phyloP scores from a whole-genome alignment of 1,139 yeast genomes.

The Kodamaea anthophila region DNA sequence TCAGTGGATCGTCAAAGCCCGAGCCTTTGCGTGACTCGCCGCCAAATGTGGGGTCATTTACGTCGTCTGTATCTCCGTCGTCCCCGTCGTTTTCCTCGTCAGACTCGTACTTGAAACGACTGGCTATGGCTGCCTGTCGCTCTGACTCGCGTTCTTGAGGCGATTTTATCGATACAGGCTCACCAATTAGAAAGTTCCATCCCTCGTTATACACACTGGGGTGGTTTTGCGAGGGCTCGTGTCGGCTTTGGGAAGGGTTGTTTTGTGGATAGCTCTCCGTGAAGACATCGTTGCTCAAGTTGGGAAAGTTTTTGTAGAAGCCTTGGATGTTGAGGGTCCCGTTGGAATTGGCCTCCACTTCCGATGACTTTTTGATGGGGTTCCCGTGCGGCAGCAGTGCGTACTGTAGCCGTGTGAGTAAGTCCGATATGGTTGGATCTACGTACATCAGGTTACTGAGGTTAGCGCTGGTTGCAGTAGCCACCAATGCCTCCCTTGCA shows the following conservation, averaged over 20 bases:
- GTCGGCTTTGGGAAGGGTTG: too few relatives aligned
- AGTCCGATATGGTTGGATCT: constrained; percentile 52
- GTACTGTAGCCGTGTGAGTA: constrained; percentile 46
- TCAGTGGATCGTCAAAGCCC: constrained; percentile 11
- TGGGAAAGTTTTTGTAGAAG: constrained; percentile 40
- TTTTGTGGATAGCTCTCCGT: constrained; percentile 10
- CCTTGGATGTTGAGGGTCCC: constrained; percentile 42
- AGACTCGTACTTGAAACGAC: not conserved
- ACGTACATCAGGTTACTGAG: constrained; percentile 21
- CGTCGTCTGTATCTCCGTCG: constrained; percentile 9
- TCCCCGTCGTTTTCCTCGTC: constrained; percentile 8
- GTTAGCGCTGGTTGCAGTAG: constrained; percentile 34
- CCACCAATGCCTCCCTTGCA: constrained; percentile 43
- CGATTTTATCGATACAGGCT: constrained; percentile 14
- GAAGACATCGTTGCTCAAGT: constrained; percentile 38
- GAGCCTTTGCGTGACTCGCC: constrained; percentile 7
- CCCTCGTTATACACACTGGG: constrained; percentile 21
- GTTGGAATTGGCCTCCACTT: constrained; percentile 33
- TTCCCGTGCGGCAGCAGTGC: constrained; percentile 49
- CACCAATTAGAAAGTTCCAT: constrained; percentile 35
- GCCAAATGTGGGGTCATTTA: constrained; percentile 3
- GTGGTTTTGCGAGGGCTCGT: constrained; percentile 9
- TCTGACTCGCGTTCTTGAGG: constrained; percentile 8
- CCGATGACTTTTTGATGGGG: constrained; percentile 33
- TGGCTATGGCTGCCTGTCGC: not conserved